Percentiles rank a stretch among this genome's conserved stretches.
phyloP scores from a whole-genome alignment of 805 yeast species.

The Candida patagonica region DNA sequence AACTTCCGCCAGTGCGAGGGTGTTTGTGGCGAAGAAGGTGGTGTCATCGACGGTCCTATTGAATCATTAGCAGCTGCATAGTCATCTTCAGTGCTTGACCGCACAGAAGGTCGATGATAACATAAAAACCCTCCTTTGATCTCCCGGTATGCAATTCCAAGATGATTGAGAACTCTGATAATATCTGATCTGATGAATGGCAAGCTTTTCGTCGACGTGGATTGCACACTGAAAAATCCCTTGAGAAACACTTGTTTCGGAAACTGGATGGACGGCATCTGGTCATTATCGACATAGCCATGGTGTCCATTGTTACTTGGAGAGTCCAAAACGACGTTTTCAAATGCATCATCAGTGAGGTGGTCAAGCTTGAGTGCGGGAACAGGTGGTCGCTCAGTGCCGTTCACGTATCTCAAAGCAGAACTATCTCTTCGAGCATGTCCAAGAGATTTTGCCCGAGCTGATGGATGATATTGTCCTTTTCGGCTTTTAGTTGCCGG shows the following conservation, averaged over 20 bases:
- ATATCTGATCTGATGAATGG: slow-evolving; percentile 82
- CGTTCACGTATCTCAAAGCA: neutral
- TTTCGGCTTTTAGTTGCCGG: neutral
- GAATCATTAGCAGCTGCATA: slow-evolving; percentile 6
- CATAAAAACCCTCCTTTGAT: slow-evolving; percentile 93
- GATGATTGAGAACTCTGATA: slow-evolving; percentile 60
- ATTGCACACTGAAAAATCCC: slow-evolving; percentile 90
- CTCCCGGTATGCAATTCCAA: slow-evolving; percentile 77
- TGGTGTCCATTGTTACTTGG: slow-evolving; percentile 7
- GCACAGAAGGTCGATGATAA: slow-evolving; percentile 41
- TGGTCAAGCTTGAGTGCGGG: too few relatives aligned
- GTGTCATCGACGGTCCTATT: slow-evolving; percentile 16
- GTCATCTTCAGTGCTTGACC: slow-evolving; percentile 6
- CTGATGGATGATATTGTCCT: slow-evolving; percentile 60
- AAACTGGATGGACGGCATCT: slow-evolving; percentile 88
- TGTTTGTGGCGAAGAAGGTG: slow-evolving; percentile 20
- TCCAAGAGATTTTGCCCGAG: slow-evolving; percentile 83
- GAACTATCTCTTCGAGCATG: slow-evolving; percentile 32
- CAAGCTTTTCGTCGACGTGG: slow-evolving; percentile 86
- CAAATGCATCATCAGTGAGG: slow-evolving; percentile 18
- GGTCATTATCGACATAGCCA: neutral
- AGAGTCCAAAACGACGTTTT: slow-evolving; percentile 14
- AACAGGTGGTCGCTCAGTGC: neutral
- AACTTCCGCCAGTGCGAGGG: slow-evolving; percentile 24
- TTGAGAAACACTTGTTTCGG: slow-evolving; percentile 85